Conservation (phyloP, 1,284 basidiomycete species). For the Moniliella sp. region DNA sequence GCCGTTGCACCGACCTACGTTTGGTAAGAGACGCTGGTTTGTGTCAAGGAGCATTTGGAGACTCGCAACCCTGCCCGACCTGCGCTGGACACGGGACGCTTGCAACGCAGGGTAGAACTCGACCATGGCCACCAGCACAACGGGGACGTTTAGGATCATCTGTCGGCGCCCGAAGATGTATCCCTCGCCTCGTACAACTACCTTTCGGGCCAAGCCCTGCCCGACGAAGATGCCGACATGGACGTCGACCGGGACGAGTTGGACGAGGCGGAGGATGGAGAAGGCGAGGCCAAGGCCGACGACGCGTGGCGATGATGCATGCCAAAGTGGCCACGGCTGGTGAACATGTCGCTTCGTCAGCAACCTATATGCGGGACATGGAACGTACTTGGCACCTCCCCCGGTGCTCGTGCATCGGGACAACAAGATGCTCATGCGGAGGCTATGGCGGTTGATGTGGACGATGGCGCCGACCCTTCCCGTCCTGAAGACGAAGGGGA, state of each 20-base stretch:
- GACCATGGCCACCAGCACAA: too few species aligned
- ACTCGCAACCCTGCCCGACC: too few species aligned
- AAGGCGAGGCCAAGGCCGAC: conserved; percentile 6
- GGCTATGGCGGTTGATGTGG: background rate
- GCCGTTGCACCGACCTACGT: too few species aligned
- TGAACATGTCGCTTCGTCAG: conserved; percentile 19
- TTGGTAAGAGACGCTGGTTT: too few species aligned
- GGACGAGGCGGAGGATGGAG: conserved; percentile 12
- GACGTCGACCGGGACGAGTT: background rate
- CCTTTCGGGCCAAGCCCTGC: background rate
- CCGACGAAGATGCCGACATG: conserved; percentile 1
- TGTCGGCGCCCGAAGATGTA: background rate
- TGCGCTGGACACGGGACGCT: too few species aligned
- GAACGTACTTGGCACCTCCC: conserved; percentile 14
- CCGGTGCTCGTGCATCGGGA: conserved; percentile 2
- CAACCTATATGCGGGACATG: conserved; percentile 31
- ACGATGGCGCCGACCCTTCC: background rate
- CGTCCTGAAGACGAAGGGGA: too few species aligned
- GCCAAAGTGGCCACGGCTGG: conserved; percentile 18
- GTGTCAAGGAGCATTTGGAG: too few species aligned
- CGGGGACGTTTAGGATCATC: too few species aligned
- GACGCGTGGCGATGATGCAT: background rate
- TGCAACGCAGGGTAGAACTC: too few species aligned
- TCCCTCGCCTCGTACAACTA: background rate
- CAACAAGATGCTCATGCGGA: background rate